These are phyloP conservation scores for Pseudocercospora pini-densiflorae DNA, from an alignment of 2,329 filamentous ascomycete genomes.

Conservation along the genomic window DNA sequence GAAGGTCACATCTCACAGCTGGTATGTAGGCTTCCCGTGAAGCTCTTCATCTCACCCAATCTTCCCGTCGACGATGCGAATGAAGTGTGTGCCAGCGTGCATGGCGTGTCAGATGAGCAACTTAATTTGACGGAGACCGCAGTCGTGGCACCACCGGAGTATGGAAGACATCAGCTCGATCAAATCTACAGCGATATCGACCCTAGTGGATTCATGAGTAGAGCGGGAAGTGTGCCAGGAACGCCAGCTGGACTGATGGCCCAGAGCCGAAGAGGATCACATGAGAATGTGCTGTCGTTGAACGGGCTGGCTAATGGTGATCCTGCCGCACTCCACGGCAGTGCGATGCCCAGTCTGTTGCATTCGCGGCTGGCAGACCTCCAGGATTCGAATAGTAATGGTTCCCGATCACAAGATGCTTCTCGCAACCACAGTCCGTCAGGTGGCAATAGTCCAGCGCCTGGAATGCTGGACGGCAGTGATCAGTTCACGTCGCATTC, in stretches of 20 bases:
- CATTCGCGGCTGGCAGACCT: conserved; percentile 69
- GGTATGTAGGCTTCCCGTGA: conserved; percentile 85
- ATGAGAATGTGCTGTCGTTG: conserved; percentile 74
- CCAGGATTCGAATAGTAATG: conserved; percentile 44
- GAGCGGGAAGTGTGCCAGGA: conserved; percentile 58
- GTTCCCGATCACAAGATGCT: conserved; percentile 33
- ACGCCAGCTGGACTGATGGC: conserved; percentile 73
- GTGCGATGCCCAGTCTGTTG: conserved; percentile 63
- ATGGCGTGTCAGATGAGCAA: conserved; percentile 45
- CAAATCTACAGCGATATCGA: conserved; percentile 89
- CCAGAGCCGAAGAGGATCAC: conserved; percentile 72
- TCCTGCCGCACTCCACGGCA: conserved; percentile 45
- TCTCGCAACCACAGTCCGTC: conserved; percentile 37
- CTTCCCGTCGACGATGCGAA: conserved; percentile 88
- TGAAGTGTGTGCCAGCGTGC: conserved; percentile 64
- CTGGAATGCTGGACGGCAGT: conserved; percentile 27
- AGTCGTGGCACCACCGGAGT: conserved; percentile 82
- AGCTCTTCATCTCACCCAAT: conserved; percentile 94
- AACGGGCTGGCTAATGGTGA: conserved; percentile 56
- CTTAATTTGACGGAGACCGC: conserved; percentile 59
- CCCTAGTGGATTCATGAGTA: conserved; percentile 71
- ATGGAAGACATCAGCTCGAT: conserved; percentile 88
- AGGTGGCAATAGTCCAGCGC: conserved; percentile 38
- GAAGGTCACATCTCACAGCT: conserved; percentile 95
- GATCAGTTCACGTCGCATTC: conserved; percentile 24